These are phyloP conservation scores for Thozetella sp. DNA, from an alignment of 495 filamentous ascomycete species.

Conservation along the genomic window DNA sequence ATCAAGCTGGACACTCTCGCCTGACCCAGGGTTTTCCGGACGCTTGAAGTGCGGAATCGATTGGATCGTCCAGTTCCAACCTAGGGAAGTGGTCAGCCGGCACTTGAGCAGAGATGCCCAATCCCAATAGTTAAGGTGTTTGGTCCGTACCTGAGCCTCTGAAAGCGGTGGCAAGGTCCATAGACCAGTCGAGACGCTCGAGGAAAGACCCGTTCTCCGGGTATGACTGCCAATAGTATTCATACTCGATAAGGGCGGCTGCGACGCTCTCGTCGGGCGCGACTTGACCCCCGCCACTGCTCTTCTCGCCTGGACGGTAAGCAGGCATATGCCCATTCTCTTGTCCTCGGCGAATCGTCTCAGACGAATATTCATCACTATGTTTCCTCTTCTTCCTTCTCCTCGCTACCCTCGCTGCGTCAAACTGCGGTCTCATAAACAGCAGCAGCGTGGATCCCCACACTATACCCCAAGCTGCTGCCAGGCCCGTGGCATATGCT, in stretches of 20 bases:
- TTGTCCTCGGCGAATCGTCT: background rate
- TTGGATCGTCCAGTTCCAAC: slow-evolving; percentile 76
- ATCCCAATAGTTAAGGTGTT: too few species aligned
- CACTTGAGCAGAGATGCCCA: too few species aligned
- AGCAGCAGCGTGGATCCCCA: slow-evolving; percentile 66
- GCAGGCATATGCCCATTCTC: background rate
- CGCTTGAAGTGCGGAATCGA: slow-evolving; percentile 54
- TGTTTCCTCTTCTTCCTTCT: slow-evolving; percentile 27
- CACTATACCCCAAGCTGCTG: slow-evolving; percentile 65
- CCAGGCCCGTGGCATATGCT: slow-evolving; percentile 69
- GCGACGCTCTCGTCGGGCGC: slow-evolving; percentile 12
- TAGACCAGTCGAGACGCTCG: slow-evolving; percentile 71
- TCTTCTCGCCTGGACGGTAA: background rate
- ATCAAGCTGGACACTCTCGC: slow-evolving; percentile 9
- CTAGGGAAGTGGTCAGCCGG: slow-evolving; percentile 22
- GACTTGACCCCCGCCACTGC: background rate
- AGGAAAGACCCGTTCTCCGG: slow-evolving; percentile 54
- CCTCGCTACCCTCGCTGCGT: slow-evolving; percentile 66
- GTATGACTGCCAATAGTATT: slow-evolving; percentile 74
- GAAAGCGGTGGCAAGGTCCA: slow-evolving; percentile 69
- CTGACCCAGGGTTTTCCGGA: slow-evolving; percentile 23
- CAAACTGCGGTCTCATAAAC: slow-evolving; percentile 64
- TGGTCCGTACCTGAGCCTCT: slow-evolving; percentile 59
- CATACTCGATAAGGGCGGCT: slow-evolving; percentile 21
- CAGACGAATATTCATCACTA: slow-evolving; percentile 11